Evolutionary conservation across 345 rosid species (phyloP), one percentile per base, ranked within the genome.

Genomic region (Murraya koenigii): DNA sequence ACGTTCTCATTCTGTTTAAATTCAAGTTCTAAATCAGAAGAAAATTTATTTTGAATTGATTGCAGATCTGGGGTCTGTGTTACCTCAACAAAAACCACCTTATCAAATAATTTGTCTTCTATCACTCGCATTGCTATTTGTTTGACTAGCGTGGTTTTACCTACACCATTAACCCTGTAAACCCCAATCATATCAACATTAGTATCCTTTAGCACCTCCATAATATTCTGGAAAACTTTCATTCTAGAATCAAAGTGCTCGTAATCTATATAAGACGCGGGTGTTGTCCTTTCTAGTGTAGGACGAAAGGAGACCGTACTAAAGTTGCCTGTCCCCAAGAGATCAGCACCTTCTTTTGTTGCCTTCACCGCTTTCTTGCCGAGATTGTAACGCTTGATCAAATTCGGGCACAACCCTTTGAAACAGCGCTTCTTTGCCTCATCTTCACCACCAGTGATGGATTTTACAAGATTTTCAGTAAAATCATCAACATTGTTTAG

Each of bases 131-230:
- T 44, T 13, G 49, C 49, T 9, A 78, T 74, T 56, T 70, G 8
- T 39, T 64, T 78, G 35, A 49, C 66, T 22, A 67, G 32, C 3
- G 79, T 82, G 17, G 66, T 77, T 59, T 77, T 81, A 1, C 84
- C 84, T 39, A 63, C 49, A 44, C 49, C 49, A 44, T 44, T 44
- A 44, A 44, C 49, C 17, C 49, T 17, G 5, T 44, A 44, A 44
- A 44, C 49, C 49, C 49, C 49, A 11, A 44, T 11, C 49, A 11
- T 44, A 11, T 13, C 49, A 44, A 78, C 14, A 23, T 14, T 26
- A 10, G 55, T 30, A 58, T 77, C 69, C 28, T 70, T 60, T 41
- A 77, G 26, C 66, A 49, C 20, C 30, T 39, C 36, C 22, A 73
- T 39, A 10, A 67, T 23, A 67, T 23, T 52, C 32, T 41, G 32